Conservation (phyloP, 1,284 basidiomycete genomes). For the Meira nashicola region DNA sequence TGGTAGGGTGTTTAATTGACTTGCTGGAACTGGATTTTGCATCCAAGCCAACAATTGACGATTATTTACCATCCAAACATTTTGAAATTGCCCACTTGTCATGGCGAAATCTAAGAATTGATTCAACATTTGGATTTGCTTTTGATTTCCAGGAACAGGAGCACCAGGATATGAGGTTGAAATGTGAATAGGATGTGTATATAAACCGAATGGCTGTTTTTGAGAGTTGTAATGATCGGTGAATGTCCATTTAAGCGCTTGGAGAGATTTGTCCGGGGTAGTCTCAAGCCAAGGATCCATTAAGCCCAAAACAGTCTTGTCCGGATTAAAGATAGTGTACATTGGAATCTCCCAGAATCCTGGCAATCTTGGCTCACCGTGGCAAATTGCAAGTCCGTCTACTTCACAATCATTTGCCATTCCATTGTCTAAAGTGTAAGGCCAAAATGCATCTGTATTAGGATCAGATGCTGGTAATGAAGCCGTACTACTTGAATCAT, state of each 20-base stretch:
- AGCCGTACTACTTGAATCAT: constrained; percentile 67
- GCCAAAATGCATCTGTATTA: constrained; percentile 64
- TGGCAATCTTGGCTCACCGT: constrained; percentile 68
- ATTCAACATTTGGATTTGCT: constrained; percentile 61
- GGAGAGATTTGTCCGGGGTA: constrained; percentile 57
- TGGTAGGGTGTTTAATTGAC: constrained; percentile 43
- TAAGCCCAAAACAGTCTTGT: constrained; percentile 49
- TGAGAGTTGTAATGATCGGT: constrained; percentile 63
- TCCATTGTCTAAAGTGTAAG: constrained; percentile 60
- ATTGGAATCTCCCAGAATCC: constrained; percentile 57
- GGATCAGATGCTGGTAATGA: constrained; percentile 67
- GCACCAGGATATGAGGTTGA: constrained; percentile 57
- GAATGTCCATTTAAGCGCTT: constrained; percentile 72
- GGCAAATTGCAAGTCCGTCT: constrained; percentile 57
- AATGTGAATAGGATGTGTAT: constrained; percentile 75
- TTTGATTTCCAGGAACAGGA: constrained; percentile 16
- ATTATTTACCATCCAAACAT: constrained; percentile 72
- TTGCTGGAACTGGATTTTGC: constrained; percentile 61
- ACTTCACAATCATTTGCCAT: constrained; percentile 72
- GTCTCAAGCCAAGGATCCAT: constrained; percentile 77
- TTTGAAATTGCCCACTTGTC: constrained; percentile 52
- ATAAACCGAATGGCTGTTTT: constrained; percentile 73
- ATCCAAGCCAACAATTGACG: constrained; percentile 72
- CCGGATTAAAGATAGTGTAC: constrained; percentile 28
- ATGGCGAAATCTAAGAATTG: constrained; percentile 72